Base-by-base conservation (phyloP, 1,139 yeast species). In the Hyphopichia burtonii region DNA sequence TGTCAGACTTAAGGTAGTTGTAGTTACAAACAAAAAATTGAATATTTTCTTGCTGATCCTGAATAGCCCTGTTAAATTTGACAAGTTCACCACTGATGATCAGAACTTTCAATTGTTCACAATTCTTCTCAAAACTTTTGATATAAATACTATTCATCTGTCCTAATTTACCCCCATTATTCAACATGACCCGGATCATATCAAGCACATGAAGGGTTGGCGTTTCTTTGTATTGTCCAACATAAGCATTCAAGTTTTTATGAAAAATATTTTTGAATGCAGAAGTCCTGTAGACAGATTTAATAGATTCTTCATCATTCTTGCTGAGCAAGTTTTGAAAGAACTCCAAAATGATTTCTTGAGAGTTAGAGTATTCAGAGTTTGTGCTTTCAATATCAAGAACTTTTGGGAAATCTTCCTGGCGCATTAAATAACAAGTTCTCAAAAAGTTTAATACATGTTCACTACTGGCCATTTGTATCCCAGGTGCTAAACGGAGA, bases 31-130 rank as follows among this genome's bases (percentile, higher is more conserved):
- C 65, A 53, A 71, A 78, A 46, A 74, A 79, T n/a, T 73, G 67
- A 11, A 71, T 56, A 48, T 79, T 82, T 50, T 86, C 94, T 40
- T 75, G 76, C 41, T 70, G 74, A 55, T 87, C 95, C 50, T 84
- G 90, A 2, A 70, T 56, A 38, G 74, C 70, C 36, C 88, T 66
- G 43, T 75, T 71, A 44, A 66, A 71, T 44, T 73, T 75, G 22
- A 69, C 59, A 5, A 70, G 55, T 52, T 84, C 90, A 1, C 71
- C 66, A 11, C 69, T 65, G 11, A 76, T 62, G 3, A 81, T 71
- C 39, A 70, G 73, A 7, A 61, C 50, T 39, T 67, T 68, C 52
- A 82, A 63, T 36, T 65, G 68, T 11, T 66, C 68, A 41, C 82
- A 72, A 44, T 80, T 85, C 33, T 65, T 59, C 42, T 68, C 68